phyloP scores from a whole-genome alignment of 2,329 filamentous ascomycete genomes.

The Microsporum canis region DNA sequence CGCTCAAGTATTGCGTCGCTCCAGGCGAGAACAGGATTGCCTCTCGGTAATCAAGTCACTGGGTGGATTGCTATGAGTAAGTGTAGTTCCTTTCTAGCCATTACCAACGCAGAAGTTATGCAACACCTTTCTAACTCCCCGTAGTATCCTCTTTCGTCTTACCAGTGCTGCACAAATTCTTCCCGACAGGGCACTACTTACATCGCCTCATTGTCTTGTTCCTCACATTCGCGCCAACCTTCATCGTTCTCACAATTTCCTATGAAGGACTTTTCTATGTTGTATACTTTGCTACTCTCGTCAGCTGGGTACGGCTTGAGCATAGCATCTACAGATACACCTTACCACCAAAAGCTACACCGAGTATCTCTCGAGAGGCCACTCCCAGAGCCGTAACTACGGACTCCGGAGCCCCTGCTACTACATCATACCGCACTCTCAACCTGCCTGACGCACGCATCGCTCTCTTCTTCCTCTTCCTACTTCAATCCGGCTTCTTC shows the following conservation, averaged over 20 bases:
- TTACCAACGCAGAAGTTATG: not conserved
- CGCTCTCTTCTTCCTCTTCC: constrained; percentile 86
- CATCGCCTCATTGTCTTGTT: constrained; percentile 83
- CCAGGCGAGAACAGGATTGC: constrained; percentile 73
- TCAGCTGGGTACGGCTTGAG: constrained; percentile 88
- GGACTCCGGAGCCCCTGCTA: constrained; percentile 8
- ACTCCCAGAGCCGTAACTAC: constrained; percentile 9
- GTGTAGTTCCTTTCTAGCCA: constrained; percentile 16
- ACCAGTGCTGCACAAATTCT: constrained; percentile 68
- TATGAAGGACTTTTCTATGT: constrained; percentile 97
- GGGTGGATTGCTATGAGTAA: constrained; percentile 70
- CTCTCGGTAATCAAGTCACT: constrained; percentile 73
- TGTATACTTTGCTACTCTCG: constrained; percentile 67
- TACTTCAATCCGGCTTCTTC: constrained; percentile 94
- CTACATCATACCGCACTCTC: constrained; percentile 50
- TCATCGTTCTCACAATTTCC: constrained; percentile 92
- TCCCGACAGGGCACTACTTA: constrained; percentile 77
- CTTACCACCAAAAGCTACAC: constrained; percentile 11
- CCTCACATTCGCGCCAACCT: constrained; percentile 81
- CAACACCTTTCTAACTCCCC: constrained; percentile 13
- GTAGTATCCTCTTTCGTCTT: constrained; percentile 62
- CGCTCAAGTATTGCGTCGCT: constrained; percentile 73
- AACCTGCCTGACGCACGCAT: constrained; percentile 75
- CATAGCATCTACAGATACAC: constrained; percentile 53
- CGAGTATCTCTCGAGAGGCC: not conserved